These are phyloP conservation scores for Termitomyces sp. DNA, from an alignment of 768 basidiomycete species.

Conservation along the genomic window DNA sequence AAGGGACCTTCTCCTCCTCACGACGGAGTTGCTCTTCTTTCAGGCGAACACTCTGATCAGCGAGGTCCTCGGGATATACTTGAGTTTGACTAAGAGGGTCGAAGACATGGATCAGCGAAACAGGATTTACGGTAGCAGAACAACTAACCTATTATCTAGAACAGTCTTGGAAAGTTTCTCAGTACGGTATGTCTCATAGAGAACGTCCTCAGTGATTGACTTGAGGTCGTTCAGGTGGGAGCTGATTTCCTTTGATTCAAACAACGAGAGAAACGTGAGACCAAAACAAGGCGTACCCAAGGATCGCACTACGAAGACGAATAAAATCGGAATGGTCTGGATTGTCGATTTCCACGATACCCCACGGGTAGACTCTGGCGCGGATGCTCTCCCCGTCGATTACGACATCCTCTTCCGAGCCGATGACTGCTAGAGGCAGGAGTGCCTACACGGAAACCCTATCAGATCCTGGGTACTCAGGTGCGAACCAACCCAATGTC, in stretches of 20 bases:
- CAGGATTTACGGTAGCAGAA: not conserved
- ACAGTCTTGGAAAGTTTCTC: conserved; percentile 79
- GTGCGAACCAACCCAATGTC: not conserved
- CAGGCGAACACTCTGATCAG: conserved; percentile 77
- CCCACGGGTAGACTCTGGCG: conserved; percentile 88
- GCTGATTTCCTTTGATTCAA: conserved; percentile 27
- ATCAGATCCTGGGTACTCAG: not conserved
- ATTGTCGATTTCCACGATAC: conserved; percentile 88
- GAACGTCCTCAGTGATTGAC: conserved; percentile 73
- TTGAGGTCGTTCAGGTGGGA: conserved; percentile 86
- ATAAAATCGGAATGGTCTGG: conserved; percentile 87
- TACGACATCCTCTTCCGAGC: conserved; percentile 83
- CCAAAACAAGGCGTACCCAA: conserved; percentile 37
- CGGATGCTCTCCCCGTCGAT: conserved; percentile 75
- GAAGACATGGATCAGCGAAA: not conserved
- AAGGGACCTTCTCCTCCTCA: conserved; percentile 73
- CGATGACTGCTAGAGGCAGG: conserved; percentile 84
- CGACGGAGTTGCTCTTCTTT: conserved; percentile 88
- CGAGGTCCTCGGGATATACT: conserved; percentile 82
- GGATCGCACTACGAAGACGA: conserved; percentile 71
- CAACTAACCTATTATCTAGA: conserved; percentile 45
- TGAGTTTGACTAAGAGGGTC: conserved; percentile 48
- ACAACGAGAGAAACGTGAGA: conserved; percentile 6
- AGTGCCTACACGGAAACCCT: conserved; percentile 34
- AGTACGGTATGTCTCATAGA: conserved; percentile 86